These are phyloP conservation scores for Prunus salicina DNA, from an alignment of 306 rosid species.

Conservation along the genomic window DNA sequence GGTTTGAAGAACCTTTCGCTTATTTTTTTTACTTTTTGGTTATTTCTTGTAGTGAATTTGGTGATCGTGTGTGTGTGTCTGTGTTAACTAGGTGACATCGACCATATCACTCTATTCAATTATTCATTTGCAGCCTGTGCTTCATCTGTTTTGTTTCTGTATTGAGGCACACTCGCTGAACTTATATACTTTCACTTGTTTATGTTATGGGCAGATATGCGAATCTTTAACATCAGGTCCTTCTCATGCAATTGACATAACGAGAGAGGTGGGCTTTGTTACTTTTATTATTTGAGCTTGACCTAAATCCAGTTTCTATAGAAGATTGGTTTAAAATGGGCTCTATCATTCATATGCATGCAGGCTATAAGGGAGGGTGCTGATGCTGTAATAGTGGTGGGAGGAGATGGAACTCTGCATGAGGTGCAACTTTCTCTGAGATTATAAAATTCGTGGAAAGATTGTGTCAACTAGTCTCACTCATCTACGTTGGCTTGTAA, in stretches of 20 bases:
- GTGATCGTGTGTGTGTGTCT: neutral
- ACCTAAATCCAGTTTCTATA: conserved; percentile 10
- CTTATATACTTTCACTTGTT: conserved; percentile 3
- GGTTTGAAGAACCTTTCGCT: neutral
- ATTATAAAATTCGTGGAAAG: neutral
- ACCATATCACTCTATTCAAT: neutral
- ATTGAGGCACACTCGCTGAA: neutral
- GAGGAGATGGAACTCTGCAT: conserved; percentile 98
- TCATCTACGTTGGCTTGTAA: conserved; percentile 19
- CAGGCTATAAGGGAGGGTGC: conserved; percentile 94
- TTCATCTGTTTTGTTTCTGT: neutral
- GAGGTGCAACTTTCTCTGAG: conserved; percentile 55
- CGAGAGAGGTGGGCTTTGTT: conserved; percentile 69
- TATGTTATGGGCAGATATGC: conserved; percentile 56
- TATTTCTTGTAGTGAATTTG: neutral
- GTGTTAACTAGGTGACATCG: neutral
- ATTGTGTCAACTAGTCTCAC: neutral
- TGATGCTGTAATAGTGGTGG: conserved; percentile 88
- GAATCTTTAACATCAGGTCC: conserved; percentile 93
- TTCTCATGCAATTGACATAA: conserved; percentile 88
- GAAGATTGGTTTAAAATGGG: conserved; percentile 1
- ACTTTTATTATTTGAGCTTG: conserved; percentile 13
- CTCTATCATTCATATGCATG: conserved; percentile 18
- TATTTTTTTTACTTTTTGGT: neutral
- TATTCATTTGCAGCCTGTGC: neutral